Evolutionary conservation across 192 early-diverging fungal species (phyloP), one percentile per base, ranked within the genome.

Genomic region (Coemansia sp.): DNA sequence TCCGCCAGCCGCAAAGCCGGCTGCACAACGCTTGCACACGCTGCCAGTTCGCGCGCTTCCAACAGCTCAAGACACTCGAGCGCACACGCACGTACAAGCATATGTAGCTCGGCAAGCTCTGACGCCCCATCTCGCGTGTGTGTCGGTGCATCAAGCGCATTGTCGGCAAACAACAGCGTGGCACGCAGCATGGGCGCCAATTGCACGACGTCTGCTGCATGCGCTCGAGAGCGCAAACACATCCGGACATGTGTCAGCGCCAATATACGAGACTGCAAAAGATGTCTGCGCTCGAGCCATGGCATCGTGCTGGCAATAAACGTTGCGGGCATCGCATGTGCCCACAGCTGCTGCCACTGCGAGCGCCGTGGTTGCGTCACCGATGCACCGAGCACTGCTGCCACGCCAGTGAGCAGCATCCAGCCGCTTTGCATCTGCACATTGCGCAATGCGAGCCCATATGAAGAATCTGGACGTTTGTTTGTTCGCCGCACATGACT

Each of bases 81-180:
- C 6, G 65, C 49, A 1, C 69, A 65, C 14, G n/a, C 22, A 5
- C 80, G 75, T 43, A 78, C 23, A 26, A 71, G 80, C 62, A 66
- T 11, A 10, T 38, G n/a, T 63, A 54, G 6, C 67, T 27, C 19
- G 54, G 41, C 23, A 52, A 71, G 55, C 50, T 55, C 21, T 48
- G 50, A 58, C 16, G 31, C 39, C 1, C 61, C 60, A 11, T 61
- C 58, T 17, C 51, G 29, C 14, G 67, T 58, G 26, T 64, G 61
- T 3, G 52, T 48, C 11, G 77, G 72, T 0, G 79, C 79, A 38
- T 82, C 79, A 11, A 82, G 64, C 23, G 79, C 79, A 25, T 82
- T 82, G 11, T 82, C 79, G 25, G 70, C 74, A 59, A 73, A 82
- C 64, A 70, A 27, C 48, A 82, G 23, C 2, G 74, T 48, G 5